Conservation (phyloP, 2,329 filamentous ascomycete genomes). For the Purpureocillium takamizusanense region DNA sequence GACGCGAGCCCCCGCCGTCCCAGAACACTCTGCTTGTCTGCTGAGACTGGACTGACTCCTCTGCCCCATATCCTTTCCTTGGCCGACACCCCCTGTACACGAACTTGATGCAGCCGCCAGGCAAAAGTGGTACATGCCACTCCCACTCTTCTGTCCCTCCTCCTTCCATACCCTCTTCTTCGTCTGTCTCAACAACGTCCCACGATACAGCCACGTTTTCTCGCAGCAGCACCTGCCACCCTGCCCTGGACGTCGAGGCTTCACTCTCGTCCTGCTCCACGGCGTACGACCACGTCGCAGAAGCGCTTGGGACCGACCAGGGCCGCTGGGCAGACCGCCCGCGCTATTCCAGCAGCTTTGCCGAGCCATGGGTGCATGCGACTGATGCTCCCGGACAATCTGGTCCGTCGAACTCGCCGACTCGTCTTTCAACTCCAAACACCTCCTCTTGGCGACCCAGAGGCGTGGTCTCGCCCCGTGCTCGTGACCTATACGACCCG, state of each 20-base stretch:
- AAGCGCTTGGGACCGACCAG: conserved; percentile 1
- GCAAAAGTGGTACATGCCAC: conserved; percentile 6
- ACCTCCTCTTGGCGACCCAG: background rate
- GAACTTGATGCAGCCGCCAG: conserved; percentile 21
- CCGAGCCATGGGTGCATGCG: conserved; percentile 9
- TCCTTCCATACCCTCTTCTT: background rate
- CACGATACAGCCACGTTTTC: conserved; percentile 1
- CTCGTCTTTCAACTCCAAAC: background rate
- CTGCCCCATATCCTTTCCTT: background rate
- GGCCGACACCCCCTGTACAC: conserved; percentile 5
- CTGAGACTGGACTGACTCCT: background rate
- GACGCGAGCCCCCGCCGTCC: background rate
- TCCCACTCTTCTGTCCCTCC: conserved; percentile 7
- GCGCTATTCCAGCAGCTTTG: conserved; percentile 5
- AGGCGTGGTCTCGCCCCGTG: background rate
- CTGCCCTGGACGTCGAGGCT: conserved; percentile 2
- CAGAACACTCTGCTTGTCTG: too few species aligned
- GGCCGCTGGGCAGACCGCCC: conserved; percentile 4
- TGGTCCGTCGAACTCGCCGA: conserved; percentile 3
- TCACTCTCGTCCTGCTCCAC: background rate
- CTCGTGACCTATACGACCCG: background rate
- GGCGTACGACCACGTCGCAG: background rate
- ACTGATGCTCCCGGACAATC: conserved; percentile 7
- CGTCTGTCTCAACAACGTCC: conserved; percentile 2
- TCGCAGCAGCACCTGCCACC: background rate